Base-by-base conservation (phyloP, 176 grass and related monocot genomes). In the Phyllostachys edulis region DNA sequence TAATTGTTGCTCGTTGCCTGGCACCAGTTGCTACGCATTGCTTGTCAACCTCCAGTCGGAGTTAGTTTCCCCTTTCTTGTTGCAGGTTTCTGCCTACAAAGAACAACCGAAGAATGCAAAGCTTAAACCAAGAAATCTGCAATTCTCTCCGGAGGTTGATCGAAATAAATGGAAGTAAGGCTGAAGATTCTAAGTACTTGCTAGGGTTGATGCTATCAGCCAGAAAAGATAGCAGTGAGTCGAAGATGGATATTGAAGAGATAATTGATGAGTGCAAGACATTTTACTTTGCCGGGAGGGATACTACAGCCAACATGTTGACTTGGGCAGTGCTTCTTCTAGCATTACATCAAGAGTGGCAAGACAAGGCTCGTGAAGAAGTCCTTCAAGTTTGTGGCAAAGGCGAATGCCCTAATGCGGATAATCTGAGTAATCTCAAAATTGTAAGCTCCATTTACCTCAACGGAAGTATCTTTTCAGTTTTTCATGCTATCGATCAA, bases 201-300 rank as follows among this genome's bases (percentile, higher is more conserved):
- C 88, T 97, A 7, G 94, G 94, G 24, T 32, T 97, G 74, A 97
- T 97, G 94, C 66, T 97, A 51, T 88, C 85, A 82, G 89, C 92
- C 54, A 87, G 86, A 68, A 97, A 90, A 64, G 39, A 71, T 80
- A 84, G 59, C 13, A 34, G 24, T 0, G 73, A 82, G 80, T 80
- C 85, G 16, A 88, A 78, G 82, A 92, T 97, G 92, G 92, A 80
- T 82, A 80, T 92, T 46, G 88, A 94, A 83, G 94, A 94, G 49
- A 92, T 94, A 70, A 92, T 97, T 71, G 86, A 94, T 49, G 90
- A 94, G 86, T 94, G 94, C 84, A 97, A 94, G 82, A 83, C 94
- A 74, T 97, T 97, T 69, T 97, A 94, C 81, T 92, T 94, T 81
- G 88, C 90, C 2, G 94, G 94, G 20, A 97, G 89, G 83, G 92